Percentiles rank a stretch among this genome's conserved stretches.
phyloP scores from a whole-genome alignment of 192 early-diverging fungal species.

The Powellomyces hirtus region DNA sequence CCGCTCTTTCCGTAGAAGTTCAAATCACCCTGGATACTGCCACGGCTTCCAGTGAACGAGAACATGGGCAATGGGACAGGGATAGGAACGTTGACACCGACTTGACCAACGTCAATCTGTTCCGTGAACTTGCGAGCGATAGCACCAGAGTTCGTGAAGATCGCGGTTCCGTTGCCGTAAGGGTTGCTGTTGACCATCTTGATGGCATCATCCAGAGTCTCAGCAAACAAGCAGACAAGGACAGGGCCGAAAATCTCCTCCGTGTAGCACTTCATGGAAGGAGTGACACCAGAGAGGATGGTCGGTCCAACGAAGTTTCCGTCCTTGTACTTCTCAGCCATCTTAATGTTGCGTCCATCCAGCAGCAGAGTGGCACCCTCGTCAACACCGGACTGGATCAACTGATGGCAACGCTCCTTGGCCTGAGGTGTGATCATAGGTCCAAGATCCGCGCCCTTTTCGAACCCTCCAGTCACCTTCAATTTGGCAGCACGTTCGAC shows the following conservation, averaged over 20 bases:
- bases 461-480: constrained; percentile 82
- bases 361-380: constrained; percentile 83
- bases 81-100: constrained; percentile 84
- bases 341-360: constrained; percentile 77
- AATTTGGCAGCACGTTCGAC: constrained; percentile 81
- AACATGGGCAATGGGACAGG: constrained; percentile 98
- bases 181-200: constrained; percentile 85
- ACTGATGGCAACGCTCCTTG: constrained; percentile 64
- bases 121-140: constrained; percentile 82
- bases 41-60: constrained; percentile 89
- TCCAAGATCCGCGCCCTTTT: constrained; percentile 82
- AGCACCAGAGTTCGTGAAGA: constrained; percentile 88
- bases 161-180: constrained; percentile 71
- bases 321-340: constrained; percentile 60
- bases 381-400: constrained; percentile 80
- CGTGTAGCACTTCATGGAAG: constrained; percentile 83
- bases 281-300: constrained; percentile 71
- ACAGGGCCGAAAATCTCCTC: constrained; percentile 96
- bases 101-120: constrained; percentile 91
- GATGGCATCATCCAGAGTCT: constrained; percentile 88
- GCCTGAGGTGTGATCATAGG: constrained; percentile 85
- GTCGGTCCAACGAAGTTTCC: constrained; percentile 98
- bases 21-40: constrained; percentile 87
- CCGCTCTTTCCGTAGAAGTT: constrained; percentile 81
- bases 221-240: constrained; percentile 75